Evolutionary conservation across 345 rosid species (phyloP).

Genomic region (Populus tremula): DNA sequence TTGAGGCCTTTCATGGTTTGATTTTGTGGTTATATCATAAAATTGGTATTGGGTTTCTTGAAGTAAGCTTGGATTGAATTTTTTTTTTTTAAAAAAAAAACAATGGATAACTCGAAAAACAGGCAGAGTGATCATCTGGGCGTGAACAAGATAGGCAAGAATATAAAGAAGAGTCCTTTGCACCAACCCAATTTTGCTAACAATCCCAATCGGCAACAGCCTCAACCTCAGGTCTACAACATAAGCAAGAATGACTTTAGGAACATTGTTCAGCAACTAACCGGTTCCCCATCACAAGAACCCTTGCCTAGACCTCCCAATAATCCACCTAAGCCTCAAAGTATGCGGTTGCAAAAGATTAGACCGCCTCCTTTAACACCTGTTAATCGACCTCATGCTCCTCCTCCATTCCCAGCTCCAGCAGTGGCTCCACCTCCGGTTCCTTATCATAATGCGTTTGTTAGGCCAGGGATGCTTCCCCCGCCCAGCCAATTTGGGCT

Average conservation of each 20-base stretch:
- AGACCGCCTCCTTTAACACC: constrained; percentile 78
- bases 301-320: constrained; percentile 73
- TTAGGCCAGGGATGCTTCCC: constrained; percentile 3
- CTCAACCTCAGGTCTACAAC: constrained; percentile 89
- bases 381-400: constrained; percentile 51
- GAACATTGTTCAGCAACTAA: constrained; percentile 83
- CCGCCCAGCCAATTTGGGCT: constrained; percentile 41
- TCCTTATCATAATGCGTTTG: constrained; percentile 19
- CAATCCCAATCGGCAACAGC: constrained; percentile 59
- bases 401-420: constrained; percentile 37
- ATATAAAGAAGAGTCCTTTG: constrained; percentile 77
- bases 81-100: not conserved
- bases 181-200: constrained; percentile 59
- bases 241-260: constrained; percentile 89
- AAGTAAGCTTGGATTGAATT: constrained; percentile 4
- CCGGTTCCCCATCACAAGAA: constrained; percentile 65
- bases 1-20: constrained; percentile 9
- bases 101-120: constrained; percentile 78
- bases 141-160: constrained; percentile 79
- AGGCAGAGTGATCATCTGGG: constrained; percentile 72
- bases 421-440: constrained; percentile 15
- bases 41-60: not conserved
- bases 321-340: constrained; percentile 70
- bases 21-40: not conserved
- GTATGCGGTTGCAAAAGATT: constrained; percentile 74